phyloP scores from a whole-genome alignment of 108 stramenopile genomes.

The Schizochytrium sp. region DNA sequence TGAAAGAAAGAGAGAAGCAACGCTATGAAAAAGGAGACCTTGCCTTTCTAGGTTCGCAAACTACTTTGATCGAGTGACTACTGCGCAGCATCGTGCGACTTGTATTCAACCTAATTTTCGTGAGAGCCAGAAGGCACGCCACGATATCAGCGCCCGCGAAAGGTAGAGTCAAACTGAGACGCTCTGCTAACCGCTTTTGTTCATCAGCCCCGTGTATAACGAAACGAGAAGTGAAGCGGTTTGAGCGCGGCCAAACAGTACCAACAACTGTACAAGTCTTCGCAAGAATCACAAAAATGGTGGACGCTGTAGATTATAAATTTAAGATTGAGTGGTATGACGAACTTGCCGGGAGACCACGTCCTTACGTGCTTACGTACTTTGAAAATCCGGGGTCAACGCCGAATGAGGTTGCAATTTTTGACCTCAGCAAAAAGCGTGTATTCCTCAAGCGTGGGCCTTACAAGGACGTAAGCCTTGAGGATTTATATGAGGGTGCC shows the following conservation, averaged over 20 bases:
- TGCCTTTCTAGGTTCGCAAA: no score
- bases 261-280: not conserved
- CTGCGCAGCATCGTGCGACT: no score
- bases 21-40: no score
- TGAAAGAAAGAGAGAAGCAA: not conserved
- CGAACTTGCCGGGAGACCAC: constrained; percentile 28
- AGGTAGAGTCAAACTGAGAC: no score
- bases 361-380: constrained; percentile 28
- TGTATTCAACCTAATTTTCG: no score
- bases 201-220: not conserved
- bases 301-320: constrained; percentile 52
- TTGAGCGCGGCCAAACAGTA: not conserved
- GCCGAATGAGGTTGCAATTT: constrained; percentile 46
- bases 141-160: no score
- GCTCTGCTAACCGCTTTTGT: no score
- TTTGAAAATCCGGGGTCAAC: constrained; percentile 27
- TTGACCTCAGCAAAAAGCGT: constrained; percentile 3
- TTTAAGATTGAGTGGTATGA: constrained; percentile 36
- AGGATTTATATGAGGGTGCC: constrained; percentile 59
- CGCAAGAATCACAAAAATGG: constrained; percentile 16
- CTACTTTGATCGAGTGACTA: no score
- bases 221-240: not conserved
- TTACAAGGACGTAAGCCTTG: constrained; percentile 61
- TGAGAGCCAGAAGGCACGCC: no score
- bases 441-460: constrained; percentile 62